Conservation (phyloP, 495 filamentous ascomycete genomes). For the Lindgomyces ingoldianus region DNA sequence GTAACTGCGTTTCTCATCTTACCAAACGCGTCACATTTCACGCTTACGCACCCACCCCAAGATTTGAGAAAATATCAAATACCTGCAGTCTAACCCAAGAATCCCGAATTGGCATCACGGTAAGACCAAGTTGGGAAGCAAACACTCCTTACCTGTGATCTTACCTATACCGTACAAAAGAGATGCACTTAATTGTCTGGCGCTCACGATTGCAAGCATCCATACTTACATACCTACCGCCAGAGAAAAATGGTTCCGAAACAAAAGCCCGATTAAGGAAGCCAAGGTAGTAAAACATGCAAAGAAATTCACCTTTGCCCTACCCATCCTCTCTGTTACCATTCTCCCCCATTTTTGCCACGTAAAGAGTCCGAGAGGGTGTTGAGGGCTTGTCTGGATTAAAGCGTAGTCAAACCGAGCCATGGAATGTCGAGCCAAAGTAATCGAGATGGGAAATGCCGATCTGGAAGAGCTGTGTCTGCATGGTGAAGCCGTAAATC, state of each 20-base stretch:
- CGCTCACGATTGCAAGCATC: neutral
- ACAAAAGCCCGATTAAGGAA: neutral
- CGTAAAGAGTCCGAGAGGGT: neutral
- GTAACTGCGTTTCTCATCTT: neutral
- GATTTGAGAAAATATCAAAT: neutral
- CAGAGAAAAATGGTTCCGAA: slow-evolving; percentile 55
- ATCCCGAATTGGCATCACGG: neutral
- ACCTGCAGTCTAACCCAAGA: neutral
- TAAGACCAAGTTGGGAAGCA: neutral
- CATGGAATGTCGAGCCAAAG: too few relatives aligned
- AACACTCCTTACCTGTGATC: slow-evolving; percentile 41
- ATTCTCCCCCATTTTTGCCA: neutral
- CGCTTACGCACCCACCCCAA: neutral
- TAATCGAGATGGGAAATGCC: too few relatives aligned
- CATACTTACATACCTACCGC: slow-evolving; percentile 64
- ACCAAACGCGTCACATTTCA: neutral
- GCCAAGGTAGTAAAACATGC: slow-evolving; percentile 9
- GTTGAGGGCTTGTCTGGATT: neutral
- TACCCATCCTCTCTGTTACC: slow-evolving; percentile 12
- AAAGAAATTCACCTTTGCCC: slow-evolving; percentile 27
- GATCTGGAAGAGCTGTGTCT: neutral
- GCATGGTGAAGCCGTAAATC: neutral
- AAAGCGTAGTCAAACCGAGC: too few relatives aligned
- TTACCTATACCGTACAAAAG: slow-evolving; percentile 40
- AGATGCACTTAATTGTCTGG: slow-evolving; percentile 17